Conservation (phyloP, 176 grass and related monocot genomes). For the Musa itinerans region DNA sequence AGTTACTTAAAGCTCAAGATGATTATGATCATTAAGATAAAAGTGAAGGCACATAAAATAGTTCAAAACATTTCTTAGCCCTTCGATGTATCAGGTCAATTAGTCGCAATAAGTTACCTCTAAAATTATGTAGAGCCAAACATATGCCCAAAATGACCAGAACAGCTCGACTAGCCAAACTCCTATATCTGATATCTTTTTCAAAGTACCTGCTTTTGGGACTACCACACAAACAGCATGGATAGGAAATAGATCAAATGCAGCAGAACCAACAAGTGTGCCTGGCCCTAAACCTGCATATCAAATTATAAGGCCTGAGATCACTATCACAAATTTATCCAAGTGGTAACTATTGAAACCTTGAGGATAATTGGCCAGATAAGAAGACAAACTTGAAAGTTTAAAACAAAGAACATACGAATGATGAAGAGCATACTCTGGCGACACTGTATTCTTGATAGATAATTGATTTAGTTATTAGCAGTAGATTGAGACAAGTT, state of each 20-base stretch:
- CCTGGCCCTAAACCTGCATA: slow-evolving; percentile 70
- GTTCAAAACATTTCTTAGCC: neutral
- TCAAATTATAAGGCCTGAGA: slow-evolving; percentile 1
- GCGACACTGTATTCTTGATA: neutral
- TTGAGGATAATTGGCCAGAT: neutral
- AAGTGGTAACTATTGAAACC: neutral
- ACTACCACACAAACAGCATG: slow-evolving; percentile 85
- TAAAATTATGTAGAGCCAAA: slow-evolving; percentile 87
- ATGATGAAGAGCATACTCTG: neutral
- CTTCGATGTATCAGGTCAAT: neutral
- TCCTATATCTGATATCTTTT: slow-evolving; percentile 82
- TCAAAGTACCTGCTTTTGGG: slow-evolving; percentile 52
- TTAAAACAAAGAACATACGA: neutral
- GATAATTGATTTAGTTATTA: neutral
- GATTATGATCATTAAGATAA: neutral
- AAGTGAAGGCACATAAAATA: neutral
- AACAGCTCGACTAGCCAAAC: slow-evolving; percentile 82
- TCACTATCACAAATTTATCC: neutral
- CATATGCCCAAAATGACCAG: slow-evolving; percentile 93
- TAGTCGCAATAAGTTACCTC: slow-evolving; percentile 37
- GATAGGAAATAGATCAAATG: slow-evolving; percentile 80
- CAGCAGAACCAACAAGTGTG: slow-evolving; percentile 86
- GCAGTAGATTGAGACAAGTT: neutral
- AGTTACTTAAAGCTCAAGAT: neutral
- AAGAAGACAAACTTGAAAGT: neutral